phyloP scores from a whole-genome alignment of 441 rosid species.

The Arabidopsis hybrid region DNA sequence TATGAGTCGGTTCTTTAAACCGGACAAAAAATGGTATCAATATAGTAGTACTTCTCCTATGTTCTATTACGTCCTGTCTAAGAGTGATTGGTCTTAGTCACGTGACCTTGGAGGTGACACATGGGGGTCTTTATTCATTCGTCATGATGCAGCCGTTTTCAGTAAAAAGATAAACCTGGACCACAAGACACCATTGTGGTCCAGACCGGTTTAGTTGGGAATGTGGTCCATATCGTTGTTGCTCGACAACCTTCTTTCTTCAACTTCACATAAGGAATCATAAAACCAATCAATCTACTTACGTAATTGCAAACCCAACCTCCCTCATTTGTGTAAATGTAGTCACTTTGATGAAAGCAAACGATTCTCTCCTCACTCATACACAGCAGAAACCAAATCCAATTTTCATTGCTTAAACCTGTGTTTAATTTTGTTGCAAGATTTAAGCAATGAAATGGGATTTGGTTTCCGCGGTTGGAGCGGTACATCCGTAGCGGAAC shows the following conservation, averaged over 20 bases:
- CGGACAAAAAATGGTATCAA: constrained; percentile 3
- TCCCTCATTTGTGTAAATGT: background rate
- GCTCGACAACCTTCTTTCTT: constrained; percentile 32
- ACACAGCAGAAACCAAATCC: too few relatives aligned
- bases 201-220: constrained; percentile 37
- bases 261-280: constrained; percentile 36
- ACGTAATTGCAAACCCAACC: constrained; percentile 17
- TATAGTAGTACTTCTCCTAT: constrained; percentile 6
- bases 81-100: constrained; percentile 31
- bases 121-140: background rate
- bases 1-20: constrained; percentile 8
- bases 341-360: constrained; percentile 8
- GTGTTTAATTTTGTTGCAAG: background rate
- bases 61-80: constrained; percentile 11
- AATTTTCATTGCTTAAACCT: background rate
- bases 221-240: constrained; percentile 34
- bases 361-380: background rate
- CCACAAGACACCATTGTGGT: constrained; percentile 33
- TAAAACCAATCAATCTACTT: constrained; percentile 25
- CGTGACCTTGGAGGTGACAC: constrained; percentile 31
- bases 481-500: background rate
- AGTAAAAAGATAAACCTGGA: constrained; percentile 30
- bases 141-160: constrained; percentile 33
- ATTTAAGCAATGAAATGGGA: background rate
- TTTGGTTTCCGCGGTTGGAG: background rate